phyloP scores from a whole-genome alignment of 805 yeast genomes.

The Yarrowia sp. region DNA sequence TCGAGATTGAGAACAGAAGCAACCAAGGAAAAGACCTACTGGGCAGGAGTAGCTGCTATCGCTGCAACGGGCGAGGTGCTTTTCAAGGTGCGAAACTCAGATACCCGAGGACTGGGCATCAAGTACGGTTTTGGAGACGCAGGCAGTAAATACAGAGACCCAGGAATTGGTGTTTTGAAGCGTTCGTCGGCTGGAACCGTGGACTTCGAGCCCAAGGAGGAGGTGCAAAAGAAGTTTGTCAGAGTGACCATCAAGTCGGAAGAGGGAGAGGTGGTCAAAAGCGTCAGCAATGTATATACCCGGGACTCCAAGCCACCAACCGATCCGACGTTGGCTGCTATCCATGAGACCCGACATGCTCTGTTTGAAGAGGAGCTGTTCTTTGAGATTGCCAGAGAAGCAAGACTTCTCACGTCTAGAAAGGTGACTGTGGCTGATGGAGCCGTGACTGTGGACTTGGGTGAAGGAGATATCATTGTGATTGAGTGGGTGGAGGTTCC shows the following conservation, averaged over 20 bases:
- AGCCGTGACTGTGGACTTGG: constrained; percentile 68
- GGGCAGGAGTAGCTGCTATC: constrained; percentile 60
- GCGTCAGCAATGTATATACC: constrained; percentile 52
- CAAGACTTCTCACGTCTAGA: constrained; percentile 68
- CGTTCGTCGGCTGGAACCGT: constrained; percentile 59
- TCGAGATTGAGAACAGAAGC: constrained; percentile 61
- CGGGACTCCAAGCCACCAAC: constrained; percentile 64
- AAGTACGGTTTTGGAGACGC: constrained; percentile 92
- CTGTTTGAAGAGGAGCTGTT: constrained; percentile 91
- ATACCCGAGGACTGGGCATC: constrained; percentile 69
- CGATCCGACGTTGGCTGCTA: constrained; percentile 30
- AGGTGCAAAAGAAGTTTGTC: constrained; percentile 57
- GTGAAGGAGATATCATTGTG: constrained; percentile 67
- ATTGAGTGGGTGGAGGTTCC: constrained; percentile 54
- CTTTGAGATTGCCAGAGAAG: constrained; percentile 77
- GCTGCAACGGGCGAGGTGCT: constrained; percentile 63
- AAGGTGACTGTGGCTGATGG: constrained; percentile 72
- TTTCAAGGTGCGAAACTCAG: constrained; percentile 68
- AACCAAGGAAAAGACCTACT: constrained; percentile 67
- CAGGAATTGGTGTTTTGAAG: constrained; percentile 76
- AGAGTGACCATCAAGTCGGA: constrained; percentile 58
- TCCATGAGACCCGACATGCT: constrained; percentile 57
- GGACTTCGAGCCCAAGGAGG: constrained; percentile 52
- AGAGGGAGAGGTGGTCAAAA: constrained; percentile 52
- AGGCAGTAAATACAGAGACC: constrained; percentile 77